Percentiles rank a stretch among this genome's conserved stretches.
These are phyloP conservation scores for Talaromyces ruber DNA, from an alignment of 495 filamentous ascomycete species.

Conservation along the genomic window DNA sequence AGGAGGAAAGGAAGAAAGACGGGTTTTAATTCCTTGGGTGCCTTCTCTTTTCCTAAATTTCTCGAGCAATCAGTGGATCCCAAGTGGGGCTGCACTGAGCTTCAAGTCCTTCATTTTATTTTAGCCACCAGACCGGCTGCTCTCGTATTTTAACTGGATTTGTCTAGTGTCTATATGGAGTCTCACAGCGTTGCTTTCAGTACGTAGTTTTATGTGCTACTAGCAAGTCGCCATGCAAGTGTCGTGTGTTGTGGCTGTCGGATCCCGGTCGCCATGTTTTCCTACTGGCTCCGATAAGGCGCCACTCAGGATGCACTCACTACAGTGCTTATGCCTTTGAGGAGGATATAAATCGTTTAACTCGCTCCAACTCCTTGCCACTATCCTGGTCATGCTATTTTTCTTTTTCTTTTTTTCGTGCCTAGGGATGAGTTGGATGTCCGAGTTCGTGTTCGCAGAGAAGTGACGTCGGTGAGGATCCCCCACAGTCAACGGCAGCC, in stretches of 20 bases:
- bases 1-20: neutral
- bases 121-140: neutral
- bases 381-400: too few species aligned
- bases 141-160: neutral
- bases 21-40: neutral
- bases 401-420: too few species aligned
- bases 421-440: too few species aligned
- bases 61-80: neutral
- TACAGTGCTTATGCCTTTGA: too few species aligned
- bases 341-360: too few species aligned
- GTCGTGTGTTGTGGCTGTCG: neutral
- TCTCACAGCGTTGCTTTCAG: too few species aligned
- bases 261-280: neutral
- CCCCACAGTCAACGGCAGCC: neutral
- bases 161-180: neutral
- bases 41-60: neutral
- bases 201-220: too few species aligned
- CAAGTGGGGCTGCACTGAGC: neutral
- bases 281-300: neutral
- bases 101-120: neutral
- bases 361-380: neutral
- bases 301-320: neutral
- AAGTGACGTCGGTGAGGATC: neutral
- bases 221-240: neutral
- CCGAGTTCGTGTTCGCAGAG: neutral